A percentile compares a stretch with the other conserved stretches of the same genome.
Evolutionary conservation across 208 protist genomes (phyloP).

Genomic region (Angomonas deanei): DNA sequence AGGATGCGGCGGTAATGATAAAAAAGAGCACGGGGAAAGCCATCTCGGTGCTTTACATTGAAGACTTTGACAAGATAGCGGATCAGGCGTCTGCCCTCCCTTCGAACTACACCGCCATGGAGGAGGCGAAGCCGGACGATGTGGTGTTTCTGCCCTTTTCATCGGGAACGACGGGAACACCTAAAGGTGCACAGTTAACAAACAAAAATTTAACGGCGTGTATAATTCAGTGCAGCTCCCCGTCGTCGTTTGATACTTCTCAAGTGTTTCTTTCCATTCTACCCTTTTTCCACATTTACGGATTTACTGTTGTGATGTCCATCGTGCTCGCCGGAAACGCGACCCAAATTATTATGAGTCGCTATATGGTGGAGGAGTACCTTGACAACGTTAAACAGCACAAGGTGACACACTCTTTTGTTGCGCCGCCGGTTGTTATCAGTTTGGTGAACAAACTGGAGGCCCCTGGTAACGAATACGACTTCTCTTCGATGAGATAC

Average conservation of each 20-base stretch:
- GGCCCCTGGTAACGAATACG: slow-evolving; percentile 45
- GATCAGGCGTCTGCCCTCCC: background rate
- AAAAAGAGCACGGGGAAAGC: background rate
- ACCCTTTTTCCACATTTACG: slow-evolving; percentile 78
- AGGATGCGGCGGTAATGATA: background rate
- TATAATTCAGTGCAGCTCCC: background rate
- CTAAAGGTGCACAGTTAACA: slow-evolving; percentile 61
- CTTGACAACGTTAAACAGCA: slow-evolving; percentile 38
- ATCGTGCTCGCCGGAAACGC: slow-evolving; percentile 13
- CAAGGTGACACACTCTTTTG: slow-evolving; percentile 32
- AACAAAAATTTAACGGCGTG: slow-evolving; percentile 20
- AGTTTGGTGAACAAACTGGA: slow-evolving; percentile 58
- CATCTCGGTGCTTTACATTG: background rate
- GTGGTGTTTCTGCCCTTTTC: slow-evolving; percentile 19
- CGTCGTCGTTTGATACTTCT: background rate
- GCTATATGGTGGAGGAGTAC: slow-evolving; percentile 45
- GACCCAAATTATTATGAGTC: slow-evolving; percentile 37
- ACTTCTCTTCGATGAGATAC: slow-evolving; percentile 36
- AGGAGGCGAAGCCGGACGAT: slow-evolving; percentile 7
- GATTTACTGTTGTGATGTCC: slow-evolving; percentile 40
- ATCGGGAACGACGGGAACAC: slow-evolving; percentile 19
- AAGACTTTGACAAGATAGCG: background rate
- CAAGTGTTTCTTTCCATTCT: background rate
- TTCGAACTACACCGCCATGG: slow-evolving; percentile 2
- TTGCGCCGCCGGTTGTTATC: slow-evolving; percentile 77